phyloP scores from a whole-genome alignment of 352 stramenopile genomes.

The Synura sp. region DNA sequence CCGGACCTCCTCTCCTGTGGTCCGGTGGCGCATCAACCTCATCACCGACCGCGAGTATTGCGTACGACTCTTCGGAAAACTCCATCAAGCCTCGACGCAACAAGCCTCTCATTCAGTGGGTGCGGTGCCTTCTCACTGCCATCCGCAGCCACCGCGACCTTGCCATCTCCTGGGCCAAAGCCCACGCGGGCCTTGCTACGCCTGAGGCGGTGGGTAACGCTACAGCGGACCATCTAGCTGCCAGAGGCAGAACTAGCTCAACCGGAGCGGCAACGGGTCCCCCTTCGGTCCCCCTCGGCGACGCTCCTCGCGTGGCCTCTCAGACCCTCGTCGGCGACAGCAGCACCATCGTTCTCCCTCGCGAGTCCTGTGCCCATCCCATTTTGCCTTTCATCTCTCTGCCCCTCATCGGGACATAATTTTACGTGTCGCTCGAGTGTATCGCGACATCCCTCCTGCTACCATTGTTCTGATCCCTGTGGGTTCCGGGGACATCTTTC shows the following conservation, averaged over 20 bases:
- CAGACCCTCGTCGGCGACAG: not conserved
- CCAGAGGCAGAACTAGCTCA: not conserved
- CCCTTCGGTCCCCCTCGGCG: not conserved
- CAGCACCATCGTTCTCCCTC: too few relatives aligned
- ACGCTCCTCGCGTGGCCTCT: too few relatives aligned
- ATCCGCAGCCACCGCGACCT: not conserved
- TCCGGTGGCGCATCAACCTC: too few relatives aligned
- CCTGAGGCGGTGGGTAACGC: not conserved
- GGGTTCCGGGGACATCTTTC: too few relatives aligned
- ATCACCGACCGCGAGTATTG: too few relatives aligned
- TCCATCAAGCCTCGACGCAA: not conserved
- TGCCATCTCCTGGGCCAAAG: not conserved
- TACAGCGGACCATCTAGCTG: not conserved
- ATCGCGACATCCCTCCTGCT: not conserved
- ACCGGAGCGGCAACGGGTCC: not conserved
- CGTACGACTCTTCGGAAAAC: too few relatives aligned
- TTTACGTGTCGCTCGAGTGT: constrained; percentile 12
- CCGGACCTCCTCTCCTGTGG: not conserved
- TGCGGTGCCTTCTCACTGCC: not conserved
- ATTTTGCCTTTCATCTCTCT: constrained; percentile 27
- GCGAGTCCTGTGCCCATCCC: constrained; percentile 5
- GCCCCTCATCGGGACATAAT: not conserved
- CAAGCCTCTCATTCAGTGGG: not conserved
- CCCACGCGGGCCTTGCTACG: not conserved
- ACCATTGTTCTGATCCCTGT: not conserved